phyloP scores from a whole-genome alignment of 78 protist species.

The Dictyostelium intermedium region DNA sequence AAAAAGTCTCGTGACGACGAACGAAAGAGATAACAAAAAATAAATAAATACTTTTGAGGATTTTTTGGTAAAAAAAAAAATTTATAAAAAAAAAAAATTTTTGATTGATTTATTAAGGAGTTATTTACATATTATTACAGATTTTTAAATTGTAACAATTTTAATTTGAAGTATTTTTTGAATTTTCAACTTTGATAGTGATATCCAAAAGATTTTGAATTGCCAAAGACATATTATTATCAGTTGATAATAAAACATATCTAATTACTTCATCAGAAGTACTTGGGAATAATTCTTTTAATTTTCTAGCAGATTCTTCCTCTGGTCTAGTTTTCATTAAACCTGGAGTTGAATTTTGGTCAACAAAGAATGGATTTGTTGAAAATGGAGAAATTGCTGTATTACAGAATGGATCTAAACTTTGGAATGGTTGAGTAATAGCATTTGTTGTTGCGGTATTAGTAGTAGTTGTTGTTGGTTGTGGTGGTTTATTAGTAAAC shows the following conservation, averaged over 20 bases:
- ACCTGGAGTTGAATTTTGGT: not conserved
- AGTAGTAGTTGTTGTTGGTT: not conserved
- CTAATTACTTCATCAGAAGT: not conserved
- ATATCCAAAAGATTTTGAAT: slow-evolving; percentile 53
- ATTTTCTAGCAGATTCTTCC: not conserved
- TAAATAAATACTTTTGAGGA: not conserved
- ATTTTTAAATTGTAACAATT: not conserved
- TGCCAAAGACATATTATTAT: not conserved
- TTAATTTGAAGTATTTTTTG: not conserved
- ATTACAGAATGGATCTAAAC: not conserved
- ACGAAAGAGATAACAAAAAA: not conserved
- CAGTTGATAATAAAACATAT: not conserved
- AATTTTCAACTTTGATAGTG: not conserved
- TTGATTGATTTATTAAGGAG: not conserved
- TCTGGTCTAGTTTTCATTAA: not conserved
- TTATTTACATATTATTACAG: not conserved
- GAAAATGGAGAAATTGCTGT: not conserved
- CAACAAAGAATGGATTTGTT: not conserved
- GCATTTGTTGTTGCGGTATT: too few relatives aligned
- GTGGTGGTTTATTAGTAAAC: not conserved
- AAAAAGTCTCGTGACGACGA: too few relatives aligned
- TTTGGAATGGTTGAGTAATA: not conserved
- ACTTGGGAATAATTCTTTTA: slow-evolving; percentile 23
- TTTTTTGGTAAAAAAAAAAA: slow-evolving; percentile 8
- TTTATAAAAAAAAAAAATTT: not conserved